A percentile compares a stretch with the other conserved stretches of the same genome.
Conservation (phyloP, 805 yeast genomes). For the Saccharomycopsis sp. region DNA sequence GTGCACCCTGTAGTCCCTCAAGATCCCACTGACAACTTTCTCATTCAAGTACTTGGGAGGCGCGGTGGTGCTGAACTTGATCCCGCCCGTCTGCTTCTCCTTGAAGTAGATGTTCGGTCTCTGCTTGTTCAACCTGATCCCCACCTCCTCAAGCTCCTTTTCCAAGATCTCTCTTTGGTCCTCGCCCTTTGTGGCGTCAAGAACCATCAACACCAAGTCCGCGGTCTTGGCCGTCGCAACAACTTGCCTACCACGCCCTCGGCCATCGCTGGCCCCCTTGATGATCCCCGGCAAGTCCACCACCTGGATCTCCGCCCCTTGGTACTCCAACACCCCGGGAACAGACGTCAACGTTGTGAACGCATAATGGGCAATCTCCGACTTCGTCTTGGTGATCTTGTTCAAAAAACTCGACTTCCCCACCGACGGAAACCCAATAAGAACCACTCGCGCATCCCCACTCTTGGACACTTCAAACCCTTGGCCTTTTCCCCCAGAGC, state of each 20-base stretch:
- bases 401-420: constrained; percentile 89
- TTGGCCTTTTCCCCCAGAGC: constrained; percentile 65
- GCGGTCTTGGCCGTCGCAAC: constrained; percentile 95
- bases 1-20: constrained; percentile 82
- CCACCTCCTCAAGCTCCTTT: constrained; percentile 85
- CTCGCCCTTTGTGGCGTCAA: constrained; percentile 90
- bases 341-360: constrained; percentile 95
- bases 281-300: constrained; percentile 98
- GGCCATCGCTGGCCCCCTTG: constrained; percentile 93
- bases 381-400: constrained; percentile 85
- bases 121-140: constrained; percentile 75
- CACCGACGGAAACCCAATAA: constrained; percentile 96
- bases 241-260: constrained; percentile 96
- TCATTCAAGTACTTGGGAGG: constrained; percentile 82
- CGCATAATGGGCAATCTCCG: constrained; percentile 91
- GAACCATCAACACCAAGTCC: constrained; percentile 82
- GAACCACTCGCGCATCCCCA: constrained; percentile 92
- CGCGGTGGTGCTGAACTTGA: constrained; percentile 68
- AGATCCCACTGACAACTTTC: constrained; percentile 62
- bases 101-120: constrained; percentile 76
- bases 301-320: constrained; percentile 94
- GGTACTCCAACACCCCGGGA: constrained; percentile 90
- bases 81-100: constrained; percentile 83
- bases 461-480: constrained; percentile 93
- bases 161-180: constrained; percentile 85